Evolutionary conservation across 805 yeast species (phyloP).

Genomic region (Candida xiaguanensis): DNA sequence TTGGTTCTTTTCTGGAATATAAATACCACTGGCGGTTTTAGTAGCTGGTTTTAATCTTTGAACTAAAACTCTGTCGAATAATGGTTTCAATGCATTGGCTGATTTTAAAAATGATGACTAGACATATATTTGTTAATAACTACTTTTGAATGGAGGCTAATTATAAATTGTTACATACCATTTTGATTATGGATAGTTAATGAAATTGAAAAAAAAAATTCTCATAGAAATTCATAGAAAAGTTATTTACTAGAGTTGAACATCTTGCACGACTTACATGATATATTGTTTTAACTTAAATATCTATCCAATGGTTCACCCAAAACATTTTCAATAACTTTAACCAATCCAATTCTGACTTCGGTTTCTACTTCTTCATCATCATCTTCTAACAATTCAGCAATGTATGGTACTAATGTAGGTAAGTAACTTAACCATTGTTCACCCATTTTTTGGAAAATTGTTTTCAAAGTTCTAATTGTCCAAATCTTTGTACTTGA

Average conservation of each 20-base stretch:
- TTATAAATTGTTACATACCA: no score
- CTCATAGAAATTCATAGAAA: constrained; percentile 6
- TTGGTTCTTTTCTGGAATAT: constrained; percentile 93
- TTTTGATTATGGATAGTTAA: not conserved
- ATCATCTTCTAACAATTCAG: constrained; percentile 93
- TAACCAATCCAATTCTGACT: constrained; percentile 85
- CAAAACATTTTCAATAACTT: constrained; percentile 83
- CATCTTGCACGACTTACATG: constrained; percentile 8
- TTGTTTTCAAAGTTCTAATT: constrained; percentile 67
- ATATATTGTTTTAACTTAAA: constrained; percentile 38
- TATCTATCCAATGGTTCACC: constrained; percentile 94
- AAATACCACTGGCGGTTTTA: constrained; percentile 88
- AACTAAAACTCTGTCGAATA: constrained; percentile 93
- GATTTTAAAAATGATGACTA: constrained; percentile 61
- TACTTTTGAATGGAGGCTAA: not conserved
- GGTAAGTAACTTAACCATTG: constrained; percentile 90
- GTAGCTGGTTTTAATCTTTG: constrained; percentile 91
- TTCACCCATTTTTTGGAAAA: constrained; percentile 91
- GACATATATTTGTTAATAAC: constrained; percentile 11
- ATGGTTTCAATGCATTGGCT: constrained; percentile 84
- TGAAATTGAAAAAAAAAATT: constrained; percentile 7
- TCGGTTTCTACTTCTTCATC: constrained; percentile 88
- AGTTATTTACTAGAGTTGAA: constrained; percentile 1
- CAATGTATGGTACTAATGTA: constrained; percentile 91
- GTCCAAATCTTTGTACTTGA: constrained; percentile 81